Evolutionary conservation across 495 filamentous ascomycete genomes (phyloP), one percentile per base, ranked within the genome.

Genomic region (Penicillium canariense): DNA sequence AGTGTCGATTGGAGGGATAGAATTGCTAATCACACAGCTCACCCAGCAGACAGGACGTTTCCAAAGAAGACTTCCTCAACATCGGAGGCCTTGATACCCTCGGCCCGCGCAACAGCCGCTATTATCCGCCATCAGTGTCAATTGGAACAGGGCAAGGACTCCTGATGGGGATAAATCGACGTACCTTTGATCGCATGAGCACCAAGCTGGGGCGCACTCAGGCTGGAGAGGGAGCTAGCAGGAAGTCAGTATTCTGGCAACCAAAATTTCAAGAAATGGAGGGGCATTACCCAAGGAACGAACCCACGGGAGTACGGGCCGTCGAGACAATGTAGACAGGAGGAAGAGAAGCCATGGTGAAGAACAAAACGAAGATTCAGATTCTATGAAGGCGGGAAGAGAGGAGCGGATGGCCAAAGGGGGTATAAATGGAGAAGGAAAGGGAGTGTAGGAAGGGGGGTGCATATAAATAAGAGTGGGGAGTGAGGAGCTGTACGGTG

Each of bases 41-140:
- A 97, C 92, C 91, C 91, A 64, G 93, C 94, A 39, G 91, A 95
- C 61, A 98, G 82, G 48, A 98, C 94, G 80, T 98, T 98, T 66
- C 94, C 94, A 63, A 96, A 94, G 81, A 94, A 95, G 66, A 97
- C 89, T 67, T 98, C 94, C 67, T 97, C 83, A 20, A 98, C 90
- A 68, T 94, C 81, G 54, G 87, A 81, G 40, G 90, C 78, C 69
- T 93, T 88, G 74, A 98, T 82, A 58, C 86, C 84, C 52, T 93
- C 87, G 30, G 88, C 90, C 60, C 88, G 86, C 68, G 90, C 85
- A 59, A 98, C 77, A 54, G 92, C 92, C 69, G 89, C 90, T 93
- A 57, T 44, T 58, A 48, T 36, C 22, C 15, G 42, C 3, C 25
- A 43, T 68, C 57, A 69, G 60, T 31, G 52, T 50, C 28, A 44